These are phyloP conservation scores for Pseudocercospora eumusae DNA, from an alignment of 2,329 filamentous ascomycete species.

Conservation along the genomic window DNA sequence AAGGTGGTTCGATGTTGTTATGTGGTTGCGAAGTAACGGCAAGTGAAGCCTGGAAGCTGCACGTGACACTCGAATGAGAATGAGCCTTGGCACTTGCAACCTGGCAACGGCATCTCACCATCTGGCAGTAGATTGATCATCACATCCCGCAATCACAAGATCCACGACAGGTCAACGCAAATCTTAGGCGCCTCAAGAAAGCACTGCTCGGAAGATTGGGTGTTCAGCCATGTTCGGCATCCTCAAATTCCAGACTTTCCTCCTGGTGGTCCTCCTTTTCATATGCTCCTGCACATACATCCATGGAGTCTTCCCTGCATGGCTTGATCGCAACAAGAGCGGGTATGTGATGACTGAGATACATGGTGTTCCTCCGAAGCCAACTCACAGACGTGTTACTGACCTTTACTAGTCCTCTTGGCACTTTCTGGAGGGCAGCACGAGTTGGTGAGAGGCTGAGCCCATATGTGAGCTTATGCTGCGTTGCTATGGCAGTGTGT, in stretches of 20 bases:
- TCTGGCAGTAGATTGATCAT: background rate
- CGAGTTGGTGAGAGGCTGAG: constrained; percentile 89
- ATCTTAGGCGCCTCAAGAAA: background rate
- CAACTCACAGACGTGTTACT: background rate
- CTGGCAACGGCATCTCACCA: constrained; percentile 13
- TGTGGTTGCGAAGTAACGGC: background rate
- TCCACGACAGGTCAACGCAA: background rate
- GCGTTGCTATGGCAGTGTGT: constrained; percentile 87
- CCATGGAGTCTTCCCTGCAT: constrained; percentile 82
- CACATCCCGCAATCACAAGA: background rate
- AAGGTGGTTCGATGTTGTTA: background rate
- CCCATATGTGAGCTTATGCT: constrained; percentile 93
- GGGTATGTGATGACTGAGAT: constrained; percentile 59
- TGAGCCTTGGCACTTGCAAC: constrained; percentile 12
- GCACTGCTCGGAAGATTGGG: background rate
- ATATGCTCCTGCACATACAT: constrained; percentile 96
- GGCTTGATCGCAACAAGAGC: constrained; percentile 91
- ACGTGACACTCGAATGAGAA: constrained; percentile 11
- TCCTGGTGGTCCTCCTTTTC: constrained; percentile 89
- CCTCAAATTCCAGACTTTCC: constrained; percentile 97
- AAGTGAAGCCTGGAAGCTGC: constrained; percentile 13
- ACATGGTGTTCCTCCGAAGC: too few species aligned
- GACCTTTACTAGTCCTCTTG: constrained; percentile 48
- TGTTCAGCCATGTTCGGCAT: constrained; percentile 71
- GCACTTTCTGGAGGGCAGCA: constrained; percentile 95